Conservation (phyloP, 441 rosid species). For the Erodium moschatum region DNA sequence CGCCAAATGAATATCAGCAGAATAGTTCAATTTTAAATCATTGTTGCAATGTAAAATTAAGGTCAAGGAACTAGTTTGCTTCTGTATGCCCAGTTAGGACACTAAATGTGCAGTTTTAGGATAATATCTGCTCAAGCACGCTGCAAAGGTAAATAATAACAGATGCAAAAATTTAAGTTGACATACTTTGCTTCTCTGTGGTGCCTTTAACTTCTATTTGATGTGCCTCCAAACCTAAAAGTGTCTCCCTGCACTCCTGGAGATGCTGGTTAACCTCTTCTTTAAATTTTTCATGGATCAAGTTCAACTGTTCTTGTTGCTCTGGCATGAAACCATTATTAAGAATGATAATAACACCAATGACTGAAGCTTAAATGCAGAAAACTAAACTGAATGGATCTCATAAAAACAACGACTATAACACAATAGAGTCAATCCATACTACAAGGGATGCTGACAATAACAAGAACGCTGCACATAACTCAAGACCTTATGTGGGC, state of each 20-base stretch:
- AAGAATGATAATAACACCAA: not conserved
- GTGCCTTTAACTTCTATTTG: constrained; percentile 54
- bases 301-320: constrained; percentile 56
- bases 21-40: not conserved
- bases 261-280: constrained; percentile 50
- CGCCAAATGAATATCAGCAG: not conserved
- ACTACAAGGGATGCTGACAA: not conserved
- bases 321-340: constrained; percentile 31
- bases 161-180: constrained; percentile 16
- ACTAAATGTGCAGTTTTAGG: constrained; percentile 1
- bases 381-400: not conserved
- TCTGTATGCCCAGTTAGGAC: not conserved
- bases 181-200: constrained; percentile 71
- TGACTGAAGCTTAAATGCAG: not conserved
- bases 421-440: not conserved
- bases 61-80: not conserved
- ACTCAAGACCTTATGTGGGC: not conserved
- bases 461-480: not conserved
- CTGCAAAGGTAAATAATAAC: constrained; percentile 14
- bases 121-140: constrained; percentile 4
- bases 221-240: constrained; percentile 52
- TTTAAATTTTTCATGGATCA: constrained; percentile 56
- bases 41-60: not conserved
- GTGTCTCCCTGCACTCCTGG: constrained; percentile 39
- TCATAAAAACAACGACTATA: not conserved